Percentiles rank a stretch among this genome's conserved stretches.
phyloP scores from a whole-genome alignment of 306 rosid species.

The Heteromeles arbutifolia region DNA sequence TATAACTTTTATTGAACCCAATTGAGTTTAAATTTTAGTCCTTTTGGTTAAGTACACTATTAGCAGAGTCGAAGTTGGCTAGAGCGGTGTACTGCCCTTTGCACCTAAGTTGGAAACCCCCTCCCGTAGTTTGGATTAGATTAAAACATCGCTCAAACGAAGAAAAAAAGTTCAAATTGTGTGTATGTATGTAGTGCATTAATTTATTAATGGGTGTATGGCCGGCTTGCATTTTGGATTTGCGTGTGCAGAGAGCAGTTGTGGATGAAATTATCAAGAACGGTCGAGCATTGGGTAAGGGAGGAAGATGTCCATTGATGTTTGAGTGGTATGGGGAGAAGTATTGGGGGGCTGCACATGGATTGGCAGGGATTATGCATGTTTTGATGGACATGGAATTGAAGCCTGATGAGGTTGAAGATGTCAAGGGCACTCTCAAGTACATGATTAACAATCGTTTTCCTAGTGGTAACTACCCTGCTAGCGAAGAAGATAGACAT shows the following conservation, averaged over 20 bases:
- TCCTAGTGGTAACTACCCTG: slow-evolving; percentile 61
- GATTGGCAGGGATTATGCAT: slow-evolving; percentile 73
- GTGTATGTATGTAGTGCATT: not conserved
- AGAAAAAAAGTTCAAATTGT: not conserved
- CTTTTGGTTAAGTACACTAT: not conserved
- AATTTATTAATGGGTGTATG: not conserved
- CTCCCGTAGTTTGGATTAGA: too few species aligned
- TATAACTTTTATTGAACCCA: not conserved
- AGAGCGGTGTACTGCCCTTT: too few species aligned
- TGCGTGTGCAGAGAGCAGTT: slow-evolving; percentile 29
- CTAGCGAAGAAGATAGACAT: slow-evolving; percentile 47
- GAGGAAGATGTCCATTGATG: slow-evolving; percentile 56
- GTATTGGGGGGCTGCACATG: slow-evolving; percentile 89
- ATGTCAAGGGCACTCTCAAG: slow-evolving; percentile 55
- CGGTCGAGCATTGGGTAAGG: slow-evolving; percentile 56
- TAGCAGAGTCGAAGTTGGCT: too few species aligned
- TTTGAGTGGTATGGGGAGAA: slow-evolving; percentile 74
- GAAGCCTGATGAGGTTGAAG: slow-evolving; percentile 62
- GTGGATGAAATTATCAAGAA: slow-evolving; percentile 49
- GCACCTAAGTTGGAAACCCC: too few species aligned
- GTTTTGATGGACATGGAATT: slow-evolving; percentile 67
- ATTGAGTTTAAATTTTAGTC: not conserved
- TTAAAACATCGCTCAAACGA: too few species aligned
- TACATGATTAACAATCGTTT: slow-evolving; percentile 53
- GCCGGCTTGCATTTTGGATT: slow-evolving; percentile 5